A percentile compares a stretch with the other conserved stretches of the same genome.
phyloP scores from a whole-genome alignment of 2,329 filamentous ascomycete genomes.

The Penicillium sp. region DNA sequence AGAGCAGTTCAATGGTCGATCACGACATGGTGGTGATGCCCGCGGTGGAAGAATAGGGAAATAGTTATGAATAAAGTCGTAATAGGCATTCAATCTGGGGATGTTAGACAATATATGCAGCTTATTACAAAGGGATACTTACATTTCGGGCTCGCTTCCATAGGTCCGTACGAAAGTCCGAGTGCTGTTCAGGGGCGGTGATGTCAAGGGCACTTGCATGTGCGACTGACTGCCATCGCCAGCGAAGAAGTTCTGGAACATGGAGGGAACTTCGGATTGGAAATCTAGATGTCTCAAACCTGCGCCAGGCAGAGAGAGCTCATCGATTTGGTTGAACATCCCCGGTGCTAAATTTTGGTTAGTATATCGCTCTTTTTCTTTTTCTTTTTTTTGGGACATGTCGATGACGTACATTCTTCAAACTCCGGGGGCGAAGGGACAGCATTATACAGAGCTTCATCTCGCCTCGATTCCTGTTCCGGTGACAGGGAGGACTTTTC shows the following conservation, averaged over 20 bases:
- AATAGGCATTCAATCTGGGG: conserved; percentile 44
- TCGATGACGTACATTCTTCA: conserved; percentile 31
- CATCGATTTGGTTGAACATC: conserved; percentile 42
- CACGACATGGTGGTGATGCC: conserved; percentile 24
- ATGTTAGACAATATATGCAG: conserved; percentile 13
- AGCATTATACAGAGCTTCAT: conserved; percentile 19
- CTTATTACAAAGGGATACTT: conserved; percentile 12
- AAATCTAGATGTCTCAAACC: conserved; percentile 41
- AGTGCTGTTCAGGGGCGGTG: conserved; percentile 25
- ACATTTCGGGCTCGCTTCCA: conserved; percentile 42
- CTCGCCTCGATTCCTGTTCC: conserved; percentile 18
- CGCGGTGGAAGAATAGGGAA: conserved; percentile 45
- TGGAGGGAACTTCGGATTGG: conserved; percentile 33
- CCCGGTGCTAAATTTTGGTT: conserved; percentile 26
- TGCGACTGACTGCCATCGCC: conserved; percentile 23
- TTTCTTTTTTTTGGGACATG: not conserved
- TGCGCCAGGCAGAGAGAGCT: conserved; percentile 39
- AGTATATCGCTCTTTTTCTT: conserved; percentile 11
- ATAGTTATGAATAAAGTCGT: conserved; percentile 46
- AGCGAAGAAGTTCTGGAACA: conserved; percentile 38
- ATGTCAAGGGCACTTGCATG: conserved; percentile 26
- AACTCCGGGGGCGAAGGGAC: conserved; percentile 25
- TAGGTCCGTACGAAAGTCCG: conserved; percentile 38
- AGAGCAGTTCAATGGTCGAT: conserved; percentile 33
- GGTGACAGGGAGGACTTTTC: conserved; percentile 22